Base-by-base conservation (phyloP, 2,329 filamentous ascomycete species). In the Sordariomycetes sp. region DNA sequence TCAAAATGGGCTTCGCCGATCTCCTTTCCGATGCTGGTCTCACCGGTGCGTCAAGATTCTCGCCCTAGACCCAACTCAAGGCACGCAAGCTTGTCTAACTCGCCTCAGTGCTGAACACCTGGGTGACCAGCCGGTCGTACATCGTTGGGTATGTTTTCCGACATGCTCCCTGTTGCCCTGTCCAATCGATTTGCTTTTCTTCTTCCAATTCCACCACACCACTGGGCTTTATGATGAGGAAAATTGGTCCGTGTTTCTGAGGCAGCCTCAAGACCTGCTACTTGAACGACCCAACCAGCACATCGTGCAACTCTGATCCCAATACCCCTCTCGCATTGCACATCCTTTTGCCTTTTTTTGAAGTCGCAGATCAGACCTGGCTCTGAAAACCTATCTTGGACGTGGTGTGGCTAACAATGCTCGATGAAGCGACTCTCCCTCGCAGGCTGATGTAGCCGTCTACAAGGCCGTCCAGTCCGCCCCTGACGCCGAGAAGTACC, bases 211-310 rank as follows among this genome's bases (percentile, higher is more conserved):
- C 18, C 48, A 3, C 6, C 16, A 14, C 14, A 34, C 40, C 48
- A 35, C 22, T 46, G 40, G 50, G 61, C 53, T 59, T 61, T 35
- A 55, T 63, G 88, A 92, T 91, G 89, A 92, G 80, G 88, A 81
- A 79, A 79, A 86, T 92, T 92, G 88, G 89, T 93, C 89, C 89
- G 88, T 93, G 89, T 94, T 93, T 85, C 89, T 83, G 88, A 93
- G 72, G 87, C 85, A 86, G 87, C 83, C 82, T 90, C 89, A 93
- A 93, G 88, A 92, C 88, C 89, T 87, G 86, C 84, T 76, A 78
- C 72, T 82, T 88, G 89, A 90, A 54, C 81, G 89, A 89, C 79
- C 74, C 78, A 79, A 81, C 82, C 86, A 85, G 86, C 69, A 68
- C 62, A 69, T 79, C 79, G 82, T 87, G 88, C 87, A 89, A 73